Base-by-base conservation (phyloP, 2,329 filamentous ascomycete species). In the Penicillium expansum region DNA sequence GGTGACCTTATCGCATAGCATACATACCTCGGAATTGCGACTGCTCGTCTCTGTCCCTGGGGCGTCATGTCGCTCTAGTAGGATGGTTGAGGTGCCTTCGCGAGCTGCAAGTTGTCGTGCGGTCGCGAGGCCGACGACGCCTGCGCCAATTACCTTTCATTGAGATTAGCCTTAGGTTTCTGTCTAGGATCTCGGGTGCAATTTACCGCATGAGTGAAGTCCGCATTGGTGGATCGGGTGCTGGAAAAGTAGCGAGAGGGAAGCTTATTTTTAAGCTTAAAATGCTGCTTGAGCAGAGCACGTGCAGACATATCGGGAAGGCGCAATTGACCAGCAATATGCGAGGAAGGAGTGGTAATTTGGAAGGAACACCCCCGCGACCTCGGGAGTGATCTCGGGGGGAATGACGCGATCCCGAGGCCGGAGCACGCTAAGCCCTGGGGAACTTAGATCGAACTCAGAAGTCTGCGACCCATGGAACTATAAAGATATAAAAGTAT, bases 1-100 rank as follows among this genome's bases (percentile, higher is more conserved):
- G n/a, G 22, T 22, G 35, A 6, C 14, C 4, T 20, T 18, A 27
- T 41, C 13, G 30, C 8, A 18, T 18, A 14, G 33, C 32, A 32
- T 20, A 48, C 62, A 56, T 68, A 85, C 84, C 82, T 97, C 92
- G 69, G 89, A 93, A 78, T 96, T 97, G 64, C 92, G 87, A 62
- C 89, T 90, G 61, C 89, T 92, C 0, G 92, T 96, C 77, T 97
- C 92, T 29, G 86, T 93, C 48, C 92, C 92, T 27, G 90, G 81
- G 49, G 83, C 80, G 22, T 80, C 75, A 78, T 96, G 90, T 27
- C 89, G 86, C 75, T 97, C 92, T 1, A 97, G 85, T 52, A 96
- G 79, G 13, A 96, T 81, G 0, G 90, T 93, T 2, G 84, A 85
- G 6, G 82, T 81, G 20, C 80, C 78, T 32, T 85, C 79, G 57